These are phyloP conservation scores for Populus tomentosa DNA, from an alignment of 441 rosid genomes.

Conservation along the genomic window DNA sequence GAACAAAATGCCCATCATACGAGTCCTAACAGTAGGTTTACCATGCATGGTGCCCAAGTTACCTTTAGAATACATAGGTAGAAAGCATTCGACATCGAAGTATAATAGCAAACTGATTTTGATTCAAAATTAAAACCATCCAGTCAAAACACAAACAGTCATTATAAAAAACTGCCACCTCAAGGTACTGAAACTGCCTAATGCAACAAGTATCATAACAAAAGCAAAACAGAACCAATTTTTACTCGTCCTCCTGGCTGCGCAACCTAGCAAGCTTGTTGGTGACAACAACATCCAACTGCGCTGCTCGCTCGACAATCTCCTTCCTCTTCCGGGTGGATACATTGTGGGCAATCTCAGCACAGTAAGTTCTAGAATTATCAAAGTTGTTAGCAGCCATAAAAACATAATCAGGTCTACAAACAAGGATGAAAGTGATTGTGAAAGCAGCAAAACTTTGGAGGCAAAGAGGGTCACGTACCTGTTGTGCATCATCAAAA, in stretches of 20 bases:
- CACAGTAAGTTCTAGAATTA: conserved; percentile 53
- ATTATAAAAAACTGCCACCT: background rate
- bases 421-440: background rate
- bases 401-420: background rate
- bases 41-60: too few relatives aligned
- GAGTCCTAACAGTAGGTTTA: too few relatives aligned
- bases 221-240: conserved; percentile 3
- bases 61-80: too few relatives aligned
- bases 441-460: background rate
- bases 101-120: background rate
- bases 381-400: background rate
- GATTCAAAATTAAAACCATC: background rate
- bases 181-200: conserved; percentile 7
- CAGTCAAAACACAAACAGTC: background rate
- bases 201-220: background rate
- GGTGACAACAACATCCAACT: conserved; percentile 65
- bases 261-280: conserved; percentile 69
- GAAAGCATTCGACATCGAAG: background rate
- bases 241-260: conserved; percentile 70
- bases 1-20: too few relatives aligned
- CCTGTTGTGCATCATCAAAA: conserved; percentile 83
- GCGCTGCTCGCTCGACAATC: conserved; percentile 63
- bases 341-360: conserved; percentile 62
- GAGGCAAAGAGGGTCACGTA: background rate
- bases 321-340: conserved; percentile 67